Base-by-base conservation (phyloP, 257 asterid species). In the Thymus quinquecostatus region DNA sequence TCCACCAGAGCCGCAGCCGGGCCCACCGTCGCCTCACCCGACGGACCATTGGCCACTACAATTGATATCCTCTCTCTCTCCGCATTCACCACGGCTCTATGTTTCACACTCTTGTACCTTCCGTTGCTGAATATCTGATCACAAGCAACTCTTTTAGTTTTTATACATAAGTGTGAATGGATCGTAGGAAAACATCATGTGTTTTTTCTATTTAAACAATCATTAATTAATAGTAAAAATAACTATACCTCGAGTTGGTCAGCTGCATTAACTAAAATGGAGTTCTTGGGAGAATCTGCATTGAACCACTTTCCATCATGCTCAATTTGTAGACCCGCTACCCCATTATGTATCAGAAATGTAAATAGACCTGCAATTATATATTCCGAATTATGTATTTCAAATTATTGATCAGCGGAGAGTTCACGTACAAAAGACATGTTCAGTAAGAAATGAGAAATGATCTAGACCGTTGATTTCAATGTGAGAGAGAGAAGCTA, bases 1-100 rank as follows among this genome's bases (percentile, higher is more conserved):
- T 62, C 33, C 28, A 82, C 65, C 14, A 87, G 66, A 3, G 66
- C 51, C 2, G 79, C 62, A 12, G 85, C 85, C 0, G 96, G 93
- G 13, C 78, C 67, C 0, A 87, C 86, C 6, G 59, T n/a, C 5
- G 80, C 77, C 13, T 87, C 93, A 40, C 59, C 63, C 2, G 91
- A 75, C 14, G 91, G 91, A 0, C 53, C 91, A 30, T 85, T 81
- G 4, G 85, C 71, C 28, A 83, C 10, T 9, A 69, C 90, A 1
- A 87, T 9, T 2, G 94, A 89, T n/a, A 81, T 67, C 29, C 85
- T 78, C 2, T 75, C 79, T 38, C 33, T 54, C 13, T 72, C 21
- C 27, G 65, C 60, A 3, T 84, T 84, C 75, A 84, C 79, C 1
- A 76, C 81, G 0, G 88, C 88, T 45, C 82, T 70, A 45, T 84